Percentiles rank a stretch among this genome's conserved stretches.
phyloP scores from a whole-genome alignment of 148 eudicot species.

The Drosera capensis region DNA sequence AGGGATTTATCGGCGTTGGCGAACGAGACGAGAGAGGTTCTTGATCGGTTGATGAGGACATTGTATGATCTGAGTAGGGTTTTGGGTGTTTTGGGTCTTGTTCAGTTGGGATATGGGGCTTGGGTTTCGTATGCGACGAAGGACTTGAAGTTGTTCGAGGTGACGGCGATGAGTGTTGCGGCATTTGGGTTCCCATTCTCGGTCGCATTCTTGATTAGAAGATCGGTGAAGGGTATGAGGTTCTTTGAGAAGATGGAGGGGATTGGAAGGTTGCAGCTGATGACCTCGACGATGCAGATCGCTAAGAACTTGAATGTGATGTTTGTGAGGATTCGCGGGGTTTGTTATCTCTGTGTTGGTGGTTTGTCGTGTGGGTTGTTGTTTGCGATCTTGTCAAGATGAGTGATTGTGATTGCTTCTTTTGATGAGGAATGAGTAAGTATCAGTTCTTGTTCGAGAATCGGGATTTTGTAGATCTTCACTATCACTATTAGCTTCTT shows the following conservation, averaged over 20 bases:
- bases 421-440: too few relatives aligned
- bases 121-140: constrained; percentile 32
- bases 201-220: constrained; percentile 52
- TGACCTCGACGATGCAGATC: constrained; percentile 62
- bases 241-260: constrained; percentile 89
- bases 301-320: constrained; percentile 51
- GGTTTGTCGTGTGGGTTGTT: constrained; percentile 40
- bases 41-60: constrained; percentile 14
- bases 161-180: constrained; percentile 25
- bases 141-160: constrained; percentile 16
- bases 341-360: constrained; percentile 48
- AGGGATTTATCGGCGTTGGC: constrained; percentile 50
- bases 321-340: constrained; percentile 47
- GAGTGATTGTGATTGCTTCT: too few relatives aligned
- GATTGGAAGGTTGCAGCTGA: constrained; percentile 56
- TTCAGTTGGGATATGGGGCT: constrained; percentile 43
- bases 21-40: constrained; percentile 18
- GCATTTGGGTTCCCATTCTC: constrained; percentile 68
- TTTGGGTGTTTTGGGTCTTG: constrained; percentile 38
- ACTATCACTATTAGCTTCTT: too few relatives aligned
- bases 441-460: too few relatives aligned
- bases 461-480: too few relatives aligned
- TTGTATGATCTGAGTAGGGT: constrained; percentile 20
- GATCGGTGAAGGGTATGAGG: constrained; percentile 48
- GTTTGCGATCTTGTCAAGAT: constrained; percentile 19